Percentiles rank a stretch among this genome's conserved stretches.
phyloP scores from a whole-genome alignment of 805 yeast species.

The Starmerella sp. region DNA sequence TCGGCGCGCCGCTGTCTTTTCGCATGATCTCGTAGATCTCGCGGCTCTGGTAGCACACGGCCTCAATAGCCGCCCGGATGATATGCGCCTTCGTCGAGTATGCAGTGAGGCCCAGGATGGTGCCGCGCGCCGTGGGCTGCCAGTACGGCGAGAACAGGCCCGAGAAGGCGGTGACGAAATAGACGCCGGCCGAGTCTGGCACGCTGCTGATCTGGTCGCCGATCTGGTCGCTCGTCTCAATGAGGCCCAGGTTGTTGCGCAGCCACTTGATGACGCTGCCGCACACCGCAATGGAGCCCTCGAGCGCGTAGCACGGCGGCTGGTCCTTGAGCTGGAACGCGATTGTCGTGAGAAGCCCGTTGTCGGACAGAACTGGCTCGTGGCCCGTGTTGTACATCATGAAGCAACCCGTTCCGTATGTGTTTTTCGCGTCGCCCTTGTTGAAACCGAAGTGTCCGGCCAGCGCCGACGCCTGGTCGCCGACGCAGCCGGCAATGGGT shows the following conservation, averaged over 20 bases:
- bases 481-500: constrained; percentile 82
- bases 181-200: constrained; percentile 76
- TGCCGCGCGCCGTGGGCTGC: constrained; percentile 86
- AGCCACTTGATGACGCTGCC: constrained; percentile 92
- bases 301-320: constrained; percentile 76
- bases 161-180: constrained; percentile 87
- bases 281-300: constrained; percentile 93
- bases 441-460: constrained; percentile 85
- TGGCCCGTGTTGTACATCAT: constrained; percentile 77
- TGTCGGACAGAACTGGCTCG: constrained; percentile 53
- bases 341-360: constrained; percentile 80
- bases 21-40: constrained; percentile 88
- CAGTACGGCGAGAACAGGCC: constrained; percentile 95
- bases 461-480: constrained; percentile 88
- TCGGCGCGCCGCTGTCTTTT: constrained; percentile 51
- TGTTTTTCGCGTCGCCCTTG: constrained; percentile 82
- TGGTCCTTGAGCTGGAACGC: constrained; percentile 77
- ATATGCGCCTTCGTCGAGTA: constrained; percentile 85
- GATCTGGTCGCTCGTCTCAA: constrained; percentile 71
- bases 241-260: constrained; percentile 75
- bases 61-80: constrained; percentile 90
- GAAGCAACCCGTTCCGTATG: constrained; percentile 95
- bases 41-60: constrained; percentile 86
- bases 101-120: constrained; percentile 86
- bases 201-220: constrained; percentile 84